phyloP scores from a whole-genome alignment of 768 basidiomycete species.

The Mycena rebaudengoi region DNA sequence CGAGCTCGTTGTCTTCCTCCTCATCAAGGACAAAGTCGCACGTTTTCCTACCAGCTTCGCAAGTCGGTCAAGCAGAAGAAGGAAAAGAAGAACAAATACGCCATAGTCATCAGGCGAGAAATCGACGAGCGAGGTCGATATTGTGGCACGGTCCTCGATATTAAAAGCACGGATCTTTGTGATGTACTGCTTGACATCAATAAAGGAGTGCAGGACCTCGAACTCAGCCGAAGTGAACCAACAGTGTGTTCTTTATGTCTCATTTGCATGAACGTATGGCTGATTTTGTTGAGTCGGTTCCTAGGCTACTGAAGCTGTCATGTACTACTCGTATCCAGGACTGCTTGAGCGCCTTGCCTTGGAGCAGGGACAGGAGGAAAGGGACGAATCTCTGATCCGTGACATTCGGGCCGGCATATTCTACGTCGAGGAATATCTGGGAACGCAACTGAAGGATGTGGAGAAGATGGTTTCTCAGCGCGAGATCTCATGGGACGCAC shows the following conservation, averaged over 20 bases:
- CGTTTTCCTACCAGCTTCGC: slow-evolving; percentile 25
- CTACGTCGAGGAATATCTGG: too few species aligned
- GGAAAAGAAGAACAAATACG: slow-evolving; percentile 28
- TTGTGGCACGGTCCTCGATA: slow-evolving; percentile 25
- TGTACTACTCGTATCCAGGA: too few species aligned
- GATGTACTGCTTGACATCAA: slow-evolving; percentile 30
- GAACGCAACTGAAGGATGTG: too few species aligned
- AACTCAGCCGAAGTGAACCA: neutral
- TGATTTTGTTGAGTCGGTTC: too few species aligned
- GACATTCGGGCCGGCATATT: too few species aligned
- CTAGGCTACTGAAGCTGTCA: too few species aligned
- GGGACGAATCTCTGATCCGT: slow-evolving; percentile 14
- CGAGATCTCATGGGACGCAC: slow-evolving; percentile 38
- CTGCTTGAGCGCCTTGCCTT: slow-evolving; percentile 20
- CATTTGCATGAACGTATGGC: too few species aligned
- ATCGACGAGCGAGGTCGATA: slow-evolving; percentile 31
- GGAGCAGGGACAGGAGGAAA: slow-evolving; percentile 22
- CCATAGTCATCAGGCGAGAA: slow-evolving; percentile 31
- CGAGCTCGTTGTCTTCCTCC: too few species aligned
- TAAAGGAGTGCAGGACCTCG: neutral
- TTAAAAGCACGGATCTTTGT: slow-evolving; percentile 26
- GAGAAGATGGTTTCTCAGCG: slow-evolving; percentile 15
- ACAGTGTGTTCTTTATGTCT: neutral
- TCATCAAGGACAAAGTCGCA: too few species aligned
- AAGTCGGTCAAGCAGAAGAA: slow-evolving; percentile 34